Evolutionary conservation across 345 rosid genomes (phyloP).

Genomic region (Camelina laxa): DNA sequence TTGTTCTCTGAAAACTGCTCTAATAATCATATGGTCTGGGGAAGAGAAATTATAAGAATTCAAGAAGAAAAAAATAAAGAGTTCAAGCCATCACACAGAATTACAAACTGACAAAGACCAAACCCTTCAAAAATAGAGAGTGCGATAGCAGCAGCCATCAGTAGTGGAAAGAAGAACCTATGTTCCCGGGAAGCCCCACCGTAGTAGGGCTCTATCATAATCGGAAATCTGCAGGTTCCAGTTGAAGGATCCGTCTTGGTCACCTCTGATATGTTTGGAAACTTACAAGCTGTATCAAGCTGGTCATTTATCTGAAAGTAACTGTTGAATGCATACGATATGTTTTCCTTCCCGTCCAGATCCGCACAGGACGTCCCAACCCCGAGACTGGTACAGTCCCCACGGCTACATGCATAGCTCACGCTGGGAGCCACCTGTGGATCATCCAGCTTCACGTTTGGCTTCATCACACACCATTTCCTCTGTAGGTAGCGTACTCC

Average conservation of each 20-base stretch:
- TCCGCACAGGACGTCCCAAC: slow-evolving; percentile 80
- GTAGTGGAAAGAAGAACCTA: slow-evolving; percentile 22
- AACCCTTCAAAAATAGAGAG: slow-evolving; percentile 38
- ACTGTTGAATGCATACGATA: slow-evolving; percentile 91
- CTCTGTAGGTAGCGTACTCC: slow-evolving; percentile 53
- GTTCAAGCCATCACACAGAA: slow-evolving; percentile 28
- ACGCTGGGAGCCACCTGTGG: slow-evolving; percentile 66
- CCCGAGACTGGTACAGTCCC: slow-evolving; percentile 90
- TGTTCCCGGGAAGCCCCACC: slow-evolving; percentile 46
- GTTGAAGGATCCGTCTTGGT: slow-evolving; percentile 63
- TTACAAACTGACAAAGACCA: slow-evolving; percentile 37
- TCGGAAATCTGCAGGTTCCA: slow-evolving; percentile 62
- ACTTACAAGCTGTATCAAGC: slow-evolving; percentile 75
- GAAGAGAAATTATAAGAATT: slow-evolving; percentile 17
- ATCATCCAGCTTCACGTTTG: slow-evolving; percentile 65
- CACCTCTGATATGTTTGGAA: slow-evolving; percentile 65
- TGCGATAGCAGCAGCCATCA: slow-evolving; percentile 14
- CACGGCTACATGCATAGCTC: slow-evolving; percentile 79
- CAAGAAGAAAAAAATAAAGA: neutral
- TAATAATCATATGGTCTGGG: slow-evolving; percentile 27
- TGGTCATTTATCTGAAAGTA: slow-evolving; percentile 85
- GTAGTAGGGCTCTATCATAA: slow-evolving; percentile 81
- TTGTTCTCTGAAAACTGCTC: slow-evolving; percentile 12
- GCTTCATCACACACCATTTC: slow-evolving; percentile 88
- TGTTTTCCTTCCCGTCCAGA: slow-evolving; percentile 63